A percentile compares a stretch with the other conserved stretches of the same genome.
These are phyloP conservation scores for Cladorrhinum sp. DNA, from an alignment of 2,329 filamentous ascomycete genomes.

Conservation along the genomic window DNA sequence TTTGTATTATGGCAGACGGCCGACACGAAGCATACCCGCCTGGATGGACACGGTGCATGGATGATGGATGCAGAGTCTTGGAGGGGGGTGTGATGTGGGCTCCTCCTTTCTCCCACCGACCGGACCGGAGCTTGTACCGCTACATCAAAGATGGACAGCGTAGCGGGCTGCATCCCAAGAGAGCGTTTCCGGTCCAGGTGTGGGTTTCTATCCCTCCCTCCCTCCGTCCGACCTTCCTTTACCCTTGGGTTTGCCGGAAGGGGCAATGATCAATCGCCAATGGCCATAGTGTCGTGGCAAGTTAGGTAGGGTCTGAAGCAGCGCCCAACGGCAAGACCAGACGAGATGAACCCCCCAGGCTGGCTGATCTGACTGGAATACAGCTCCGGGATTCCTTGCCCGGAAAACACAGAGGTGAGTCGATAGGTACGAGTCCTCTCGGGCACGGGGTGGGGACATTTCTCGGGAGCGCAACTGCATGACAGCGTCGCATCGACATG, in stretches of 20 bases:
- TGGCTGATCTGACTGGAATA: not conserved
- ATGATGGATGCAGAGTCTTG: slow-evolving; percentile 19
- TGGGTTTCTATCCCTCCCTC: slow-evolving; percentile 8
- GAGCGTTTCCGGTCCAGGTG: not conserved
- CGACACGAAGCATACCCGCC: slow-evolving; percentile 24
- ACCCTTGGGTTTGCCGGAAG: slow-evolving; percentile 1
- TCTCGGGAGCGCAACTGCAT: not conserved
- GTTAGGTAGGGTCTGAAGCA: not conserved
- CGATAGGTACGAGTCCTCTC: not conserved
- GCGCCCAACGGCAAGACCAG: not conserved
- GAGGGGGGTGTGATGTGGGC: slow-evolving; percentile 15
- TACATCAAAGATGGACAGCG: not conserved
- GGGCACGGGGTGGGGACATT: not conserved
- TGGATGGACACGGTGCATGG: slow-evolving; percentile 24
- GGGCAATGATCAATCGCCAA: not conserved
- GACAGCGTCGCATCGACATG: slow-evolving; percentile 1
- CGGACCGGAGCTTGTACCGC: slow-evolving; percentile 21
- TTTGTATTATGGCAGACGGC: slow-evolving; percentile 27
- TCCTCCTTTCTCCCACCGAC: slow-evolving; percentile 16
- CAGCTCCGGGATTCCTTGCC: not conserved
- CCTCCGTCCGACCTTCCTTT: slow-evolving; percentile 22
- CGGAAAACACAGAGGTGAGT: not conserved
- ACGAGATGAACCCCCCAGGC: not conserved
- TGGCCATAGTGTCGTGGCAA: not conserved
- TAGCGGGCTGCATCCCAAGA: not conserved